phyloP scores from a whole-genome alignment of 2,329 filamentous ascomycete species.

The Monilinia vaccinii-corymbosi region DNA sequence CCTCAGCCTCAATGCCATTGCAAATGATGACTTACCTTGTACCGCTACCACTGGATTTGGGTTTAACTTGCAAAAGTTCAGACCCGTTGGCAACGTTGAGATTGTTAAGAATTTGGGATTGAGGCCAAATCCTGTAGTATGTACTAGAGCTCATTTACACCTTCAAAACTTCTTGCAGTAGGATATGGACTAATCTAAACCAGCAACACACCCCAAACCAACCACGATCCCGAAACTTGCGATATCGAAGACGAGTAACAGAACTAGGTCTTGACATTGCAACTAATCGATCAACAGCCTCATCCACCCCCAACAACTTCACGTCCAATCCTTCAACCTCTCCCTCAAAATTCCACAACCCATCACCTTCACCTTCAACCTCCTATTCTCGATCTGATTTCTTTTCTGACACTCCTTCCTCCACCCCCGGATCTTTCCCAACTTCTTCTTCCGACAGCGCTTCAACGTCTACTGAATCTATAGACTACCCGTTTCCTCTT shows the following conservation, averaged over 20 bases:
- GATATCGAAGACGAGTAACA: background rate
- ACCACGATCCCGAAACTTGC: background rate
- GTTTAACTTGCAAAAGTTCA: slow-evolving; percentile 36
- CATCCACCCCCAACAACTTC: background rate
- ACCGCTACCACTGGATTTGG: slow-evolving; percentile 43
- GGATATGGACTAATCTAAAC: background rate
- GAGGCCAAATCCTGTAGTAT: slow-evolving; percentile 18
- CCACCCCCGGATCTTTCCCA: background rate
- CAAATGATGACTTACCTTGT: slow-evolving; percentile 41
- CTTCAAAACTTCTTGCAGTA: background rate
- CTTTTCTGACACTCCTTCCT: background rate
- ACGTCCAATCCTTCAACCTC: background rate
- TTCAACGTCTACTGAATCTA: background rate
- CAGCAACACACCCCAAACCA: background rate
- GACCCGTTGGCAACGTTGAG: slow-evolving; percentile 32
- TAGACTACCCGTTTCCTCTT: background rate
- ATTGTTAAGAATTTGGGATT: slow-evolving; percentile 25
- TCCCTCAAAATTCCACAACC: background rate
- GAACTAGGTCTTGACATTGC: slow-evolving; percentile 14
- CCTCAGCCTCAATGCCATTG: slow-evolving; percentile 42
- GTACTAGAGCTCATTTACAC: background rate
- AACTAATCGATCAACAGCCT: background rate
- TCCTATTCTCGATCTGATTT: background rate
- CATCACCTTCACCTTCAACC: background rate
- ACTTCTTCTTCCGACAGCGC: background rate